Conservation (phyloP, 2,329 filamentous ascomycete genomes). For the Arthrobotrys musiformis region DNA sequence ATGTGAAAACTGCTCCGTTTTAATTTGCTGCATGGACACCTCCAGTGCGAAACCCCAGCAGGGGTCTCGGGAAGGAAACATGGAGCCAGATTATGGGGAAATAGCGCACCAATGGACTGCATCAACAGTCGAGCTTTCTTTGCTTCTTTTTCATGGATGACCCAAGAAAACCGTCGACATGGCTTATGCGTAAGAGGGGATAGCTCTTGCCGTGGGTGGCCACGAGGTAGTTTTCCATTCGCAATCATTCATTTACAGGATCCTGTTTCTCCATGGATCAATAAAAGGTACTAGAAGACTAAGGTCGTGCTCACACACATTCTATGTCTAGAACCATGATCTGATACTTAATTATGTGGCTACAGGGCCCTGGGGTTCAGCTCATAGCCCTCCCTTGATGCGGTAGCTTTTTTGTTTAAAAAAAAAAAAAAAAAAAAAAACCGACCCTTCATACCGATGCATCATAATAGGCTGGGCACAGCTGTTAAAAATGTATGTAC, state of each 20-base stretch:
- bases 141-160: constrained; percentile 31
- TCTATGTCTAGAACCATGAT: neutral
- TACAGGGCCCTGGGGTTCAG: neutral
- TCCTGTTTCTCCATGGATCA: constrained; percentile 57
- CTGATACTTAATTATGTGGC: constrained; percentile 2
- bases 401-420: constrained; percentile 45
- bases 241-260: constrained; percentile 27
- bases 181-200: constrained; percentile 34
- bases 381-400: constrained; percentile 25
- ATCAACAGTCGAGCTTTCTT: neutral
- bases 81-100: constrained; percentile 53
- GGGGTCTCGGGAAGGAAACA: constrained; percentile 47
- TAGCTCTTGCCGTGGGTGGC: constrained; percentile 41
- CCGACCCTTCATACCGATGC: constrained; percentile 49
- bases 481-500: too few relatives aligned
- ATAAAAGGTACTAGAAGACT: constrained; percentile 53
- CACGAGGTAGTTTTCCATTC: constrained; percentile 51
- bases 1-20: constrained; percentile 50
- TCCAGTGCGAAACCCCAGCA: constrained; percentile 37
- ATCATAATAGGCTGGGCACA: too few relatives aligned
- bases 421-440: too few relatives aligned
- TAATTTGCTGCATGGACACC: constrained; percentile 44
- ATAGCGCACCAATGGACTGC: constrained; percentile 50
- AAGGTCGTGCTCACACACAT: constrained; percentile 4
- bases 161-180: constrained; percentile 10